Evolutionary conservation across 2,329 filamentous ascomycete species (phyloP).

Genomic region (Scytalidium lignicola): DNA sequence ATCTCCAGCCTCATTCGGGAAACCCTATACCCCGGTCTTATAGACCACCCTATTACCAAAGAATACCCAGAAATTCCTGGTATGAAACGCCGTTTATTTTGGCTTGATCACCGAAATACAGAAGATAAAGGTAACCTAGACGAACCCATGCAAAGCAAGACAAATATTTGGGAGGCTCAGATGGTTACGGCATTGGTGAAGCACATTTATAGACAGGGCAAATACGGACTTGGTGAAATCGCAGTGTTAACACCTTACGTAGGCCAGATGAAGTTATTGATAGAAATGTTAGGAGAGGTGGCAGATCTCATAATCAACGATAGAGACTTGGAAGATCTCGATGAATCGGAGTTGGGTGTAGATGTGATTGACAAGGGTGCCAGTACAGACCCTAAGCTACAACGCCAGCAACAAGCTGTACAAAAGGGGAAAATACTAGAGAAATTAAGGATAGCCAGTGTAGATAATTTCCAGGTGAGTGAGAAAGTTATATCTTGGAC

Average conservation of each 20-base stretch:
- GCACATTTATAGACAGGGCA: conserved; percentile 61
- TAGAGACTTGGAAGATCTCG: neutral
- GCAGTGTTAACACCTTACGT: conserved; percentile 65
- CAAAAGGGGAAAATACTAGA: conserved; percentile 21
- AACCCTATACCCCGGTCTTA: conserved; percentile 19
- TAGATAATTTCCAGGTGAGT: conserved; percentile 64
- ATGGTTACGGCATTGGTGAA: conserved; percentile 59
- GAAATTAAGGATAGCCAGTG: conserved; percentile 44
- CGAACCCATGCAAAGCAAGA: conserved; percentile 12
- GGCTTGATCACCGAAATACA: conserved; percentile 19
- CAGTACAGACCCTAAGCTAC: conserved; percentile 25
- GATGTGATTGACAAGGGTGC: neutral
- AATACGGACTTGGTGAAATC: conserved; percentile 55
- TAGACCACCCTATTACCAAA: conserved; percentile 15
- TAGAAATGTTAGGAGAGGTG: neutral
- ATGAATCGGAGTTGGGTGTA: neutral
- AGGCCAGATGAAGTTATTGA: conserved; percentile 43
- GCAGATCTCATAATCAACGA: no score
- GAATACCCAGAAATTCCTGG: conserved; percentile 20
- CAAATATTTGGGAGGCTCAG: conserved; percentile 55
- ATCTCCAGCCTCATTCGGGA: conserved; percentile 21
- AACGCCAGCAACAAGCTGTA: conserved; percentile 12
- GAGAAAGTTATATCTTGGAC: conserved; percentile 1
- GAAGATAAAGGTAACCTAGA: conserved; percentile 13
- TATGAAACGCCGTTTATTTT: conserved; percentile 21